A percentile compares a stretch with the other conserved stretches of the same genome.
phyloP scores from a whole-genome alignment of 129 eudicot genomes.

The Saposhnikovia divaricata region DNA sequence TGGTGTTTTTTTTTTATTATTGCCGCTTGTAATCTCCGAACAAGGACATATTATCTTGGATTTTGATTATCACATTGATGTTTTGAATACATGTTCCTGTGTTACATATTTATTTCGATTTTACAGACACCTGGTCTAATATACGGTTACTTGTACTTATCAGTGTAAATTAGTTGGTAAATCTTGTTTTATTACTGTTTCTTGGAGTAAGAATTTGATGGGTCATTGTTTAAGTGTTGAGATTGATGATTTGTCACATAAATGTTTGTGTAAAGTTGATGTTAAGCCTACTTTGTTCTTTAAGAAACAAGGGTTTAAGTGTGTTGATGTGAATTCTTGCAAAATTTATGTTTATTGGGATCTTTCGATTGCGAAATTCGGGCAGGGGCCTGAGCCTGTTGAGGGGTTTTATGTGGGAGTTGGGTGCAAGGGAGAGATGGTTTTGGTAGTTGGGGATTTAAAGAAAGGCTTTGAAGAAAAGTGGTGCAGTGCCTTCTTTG shows the following conservation, averaged over 20 bases:
- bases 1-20: too few relatives aligned
- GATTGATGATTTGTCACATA: conserved; percentile 51
- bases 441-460: conserved; percentile 68
- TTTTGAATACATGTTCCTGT: too few relatives aligned
- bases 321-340: conserved; percentile 38
- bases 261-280: conserved; percentile 51
- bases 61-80: too few relatives aligned
- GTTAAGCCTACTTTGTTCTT: conserved; percentile 66
- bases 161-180: conserved; percentile 61
- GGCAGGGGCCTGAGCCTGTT: conserved; percentile 71
- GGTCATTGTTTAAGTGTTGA: conserved; percentile 75
- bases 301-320: conserved; percentile 57
- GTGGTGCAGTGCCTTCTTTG: conserved; percentile 30
- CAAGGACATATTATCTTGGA: too few relatives aligned
- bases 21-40: too few relatives aligned
- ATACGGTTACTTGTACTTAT: conserved; percentile 53
- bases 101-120: too few relatives aligned
- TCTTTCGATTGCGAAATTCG: conserved; percentile 57
- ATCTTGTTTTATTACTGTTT: conserved; percentile 50
- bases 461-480: conserved; percentile 56
- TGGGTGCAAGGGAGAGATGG: conserved; percentile 42
- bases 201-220: conserved; percentile 72
- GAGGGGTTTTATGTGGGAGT: conserved; percentile 64
- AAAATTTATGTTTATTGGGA: conserved; percentile 70
- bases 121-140: too few relatives aligned